Percentiles rank a stretch among this genome's conserved stretches.
These are phyloP conservation scores for Trichocladium antarcticum DNA, from an alignment of 495 filamentous ascomycete genomes.

Conservation along the genomic window DNA sequence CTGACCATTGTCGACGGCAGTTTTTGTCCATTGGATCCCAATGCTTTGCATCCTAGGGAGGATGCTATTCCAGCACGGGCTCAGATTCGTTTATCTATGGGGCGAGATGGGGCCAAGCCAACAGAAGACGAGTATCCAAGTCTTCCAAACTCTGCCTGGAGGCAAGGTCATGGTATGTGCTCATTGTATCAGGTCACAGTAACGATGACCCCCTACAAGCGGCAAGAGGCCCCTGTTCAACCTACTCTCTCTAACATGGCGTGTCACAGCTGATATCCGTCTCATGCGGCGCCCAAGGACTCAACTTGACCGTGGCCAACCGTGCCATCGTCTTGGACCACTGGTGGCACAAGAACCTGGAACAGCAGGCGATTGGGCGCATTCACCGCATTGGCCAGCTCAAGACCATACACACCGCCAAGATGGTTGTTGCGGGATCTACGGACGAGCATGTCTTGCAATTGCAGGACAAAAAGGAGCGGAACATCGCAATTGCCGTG, in stretches of 20 bases:
- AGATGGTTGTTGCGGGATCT: conserved; percentile 39
- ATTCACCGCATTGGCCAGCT: conserved; percentile 53
- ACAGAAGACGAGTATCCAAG: conserved; percentile 11
- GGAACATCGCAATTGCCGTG: background rate
- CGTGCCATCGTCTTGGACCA: conserved; percentile 36
- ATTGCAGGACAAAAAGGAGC: conserved; percentile 14
- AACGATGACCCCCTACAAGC: no score
- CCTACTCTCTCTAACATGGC: background rate
- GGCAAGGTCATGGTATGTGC: conserved; percentile 26
- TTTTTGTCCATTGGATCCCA: conserved; percentile 29
- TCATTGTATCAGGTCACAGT: no score
- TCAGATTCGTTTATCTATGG: conserved; percentile 19
- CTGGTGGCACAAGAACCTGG: conserved; percentile 32
- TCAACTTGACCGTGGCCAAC: conserved; percentile 29
- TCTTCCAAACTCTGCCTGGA: conserved; percentile 10
- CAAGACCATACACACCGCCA: conserved; percentile 42
- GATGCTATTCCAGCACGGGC: conserved; percentile 15
- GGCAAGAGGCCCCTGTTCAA: no score
- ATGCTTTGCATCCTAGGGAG: conserved; percentile 27
- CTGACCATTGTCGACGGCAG: conserved; percentile 4
- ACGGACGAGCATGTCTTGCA: conserved; percentile 44
- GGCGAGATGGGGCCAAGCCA: conserved; percentile 13
- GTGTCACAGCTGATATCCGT: conserved; percentile 21
- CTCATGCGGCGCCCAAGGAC: conserved; percentile 24
- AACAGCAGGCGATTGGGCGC: conserved; percentile 49